Evolutionary conservation across 441 rosid species (phyloP), one percentile per base, ranked within the genome.

Genomic region (Pelargonium fulgidum): DNA sequence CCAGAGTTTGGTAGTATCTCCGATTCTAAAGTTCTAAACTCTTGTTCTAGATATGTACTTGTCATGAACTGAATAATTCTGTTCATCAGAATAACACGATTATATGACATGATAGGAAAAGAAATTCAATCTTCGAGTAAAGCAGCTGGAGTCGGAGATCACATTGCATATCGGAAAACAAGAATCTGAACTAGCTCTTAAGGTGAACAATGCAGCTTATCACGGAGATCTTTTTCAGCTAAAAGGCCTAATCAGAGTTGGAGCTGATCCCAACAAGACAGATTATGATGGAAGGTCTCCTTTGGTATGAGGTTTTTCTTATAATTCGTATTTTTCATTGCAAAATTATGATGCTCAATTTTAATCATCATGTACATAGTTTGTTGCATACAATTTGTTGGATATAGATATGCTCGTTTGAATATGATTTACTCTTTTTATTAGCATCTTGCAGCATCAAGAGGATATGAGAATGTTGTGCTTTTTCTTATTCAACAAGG

Each of bases 261-360:
- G 99, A 41, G 97, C 99, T 19, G 93, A 90, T 80, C 96, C 90
- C 63, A 88, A 82, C 76, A 86, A 83, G 85, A 81, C 86, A 19
- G 99, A 94, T 78, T 94, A 94, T 78, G 97, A 90, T 73, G 96
- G 96, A 75, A 85, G 97, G 81, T 78, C 96, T 10, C 92, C 96
- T 1, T 78, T 93, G 93, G 97, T 93, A 89, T 65, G 77, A 33
- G 65, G 36, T 33, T 66, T 63, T 44, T 7, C 50, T 62, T 45
- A 10, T 45, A 52, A 48, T 17, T 56, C 62, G 12, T 54, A 5
- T 14, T 29, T 29, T 29, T 29, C 36, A 2, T 29, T 29, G 36
- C 36, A 29, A 29, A 29, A 3, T 29, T 29, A 29, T 29, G 36
- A 29, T 29, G 36, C 36, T 29, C 36, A 29, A 29, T 29, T 29